Conservation (phyloP, 1,139 yeast species). For the Lodderomyces jiufengensis region DNA sequence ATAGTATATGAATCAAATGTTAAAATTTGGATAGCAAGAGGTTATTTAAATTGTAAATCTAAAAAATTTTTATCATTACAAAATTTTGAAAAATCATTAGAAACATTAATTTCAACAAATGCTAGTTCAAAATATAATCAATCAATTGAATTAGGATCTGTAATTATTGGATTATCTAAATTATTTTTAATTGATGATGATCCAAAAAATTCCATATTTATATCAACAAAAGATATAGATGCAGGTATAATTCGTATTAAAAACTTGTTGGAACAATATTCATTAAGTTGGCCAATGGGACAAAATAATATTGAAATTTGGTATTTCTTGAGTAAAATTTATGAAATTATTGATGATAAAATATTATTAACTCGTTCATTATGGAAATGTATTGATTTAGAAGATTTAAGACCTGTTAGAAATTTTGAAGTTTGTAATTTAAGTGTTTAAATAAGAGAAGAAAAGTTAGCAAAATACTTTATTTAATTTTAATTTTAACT, state of each 20-base stretch:
- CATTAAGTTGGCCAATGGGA: conserved; percentile 50
- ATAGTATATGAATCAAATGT: conserved; percentile 46
- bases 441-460: conserved; percentile 3
- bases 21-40: conserved; percentile 53
- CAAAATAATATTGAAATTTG: conserved; percentile 65
- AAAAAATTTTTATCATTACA: conserved; percentile 51
- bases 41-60: conserved; percentile 43
- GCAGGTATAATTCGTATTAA: conserved; percentile 68
- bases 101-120: conserved; percentile 21
- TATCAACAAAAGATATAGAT: conserved; percentile 49
- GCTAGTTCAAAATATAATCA: conserved; percentile 19
- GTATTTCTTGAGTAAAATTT: conserved; percentile 65
- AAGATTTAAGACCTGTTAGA: conserved; percentile 65
- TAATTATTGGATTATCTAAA: conserved; percentile 65
- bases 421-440: conserved; percentile 26
- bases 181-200: conserved; percentile 48
- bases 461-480: too few relatives aligned
- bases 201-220: conserved; percentile 31
- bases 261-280: conserved; percentile 52
- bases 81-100: conserved; percentile 68
- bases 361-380: conserved; percentile 50
- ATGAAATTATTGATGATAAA: conserved; percentile 59
- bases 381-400: conserved; percentile 67
- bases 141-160: conserved; percentile 46
- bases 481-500: too few relatives aligned